Conservation (phyloP, 805 yeast species). For the Wickerhamiella azyma region DNA sequence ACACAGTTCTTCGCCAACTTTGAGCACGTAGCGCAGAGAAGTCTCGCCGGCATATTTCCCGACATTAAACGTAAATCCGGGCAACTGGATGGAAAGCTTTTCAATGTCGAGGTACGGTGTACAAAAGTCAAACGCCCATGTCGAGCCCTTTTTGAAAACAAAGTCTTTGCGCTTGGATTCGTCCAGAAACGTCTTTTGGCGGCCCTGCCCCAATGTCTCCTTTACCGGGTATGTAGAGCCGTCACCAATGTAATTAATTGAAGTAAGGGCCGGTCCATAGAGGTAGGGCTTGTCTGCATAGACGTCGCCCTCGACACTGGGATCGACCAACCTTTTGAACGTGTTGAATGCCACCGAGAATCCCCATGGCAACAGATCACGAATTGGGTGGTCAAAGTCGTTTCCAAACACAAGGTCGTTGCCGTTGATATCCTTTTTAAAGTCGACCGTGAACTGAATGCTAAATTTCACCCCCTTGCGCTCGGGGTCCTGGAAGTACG, state of each 20-base stretch:
- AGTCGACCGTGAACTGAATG: constrained; percentile 31
- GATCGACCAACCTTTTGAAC: constrained; percentile 46
- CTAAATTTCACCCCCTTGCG: constrained; percentile 25
- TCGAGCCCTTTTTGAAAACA: constrained; percentile 27
- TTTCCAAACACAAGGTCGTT: constrained; percentile 52
- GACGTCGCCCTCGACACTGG: constrained; percentile 51
- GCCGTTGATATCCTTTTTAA: constrained; percentile 33
- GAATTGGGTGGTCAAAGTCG: constrained; percentile 47
- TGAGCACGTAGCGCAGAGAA: constrained; percentile 27
- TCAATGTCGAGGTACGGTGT: constrained; percentile 42
- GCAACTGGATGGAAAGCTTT: constrained; percentile 38
- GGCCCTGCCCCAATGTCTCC: constrained; percentile 21
- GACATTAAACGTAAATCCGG: constrained; percentile 31
- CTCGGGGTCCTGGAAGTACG: constrained; percentile 19
- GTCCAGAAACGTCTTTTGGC: constrained; percentile 36
- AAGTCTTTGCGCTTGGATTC: constrained; percentile 29
- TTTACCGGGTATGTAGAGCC: constrained; percentile 14
- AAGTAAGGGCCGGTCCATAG: constrained; percentile 47
- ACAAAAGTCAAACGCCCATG: constrained; percentile 39
- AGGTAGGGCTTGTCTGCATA: constrained; percentile 47
- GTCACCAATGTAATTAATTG: constrained; percentile 35
- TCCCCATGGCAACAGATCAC: constrained; percentile 44
- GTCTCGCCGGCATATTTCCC: constrained; percentile 27
- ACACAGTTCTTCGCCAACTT: constrained; percentile 18
- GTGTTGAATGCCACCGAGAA: constrained; percentile 40